phyloP scores from a whole-genome alignment of 345 rosid species.

The Eucalyptus regnans region DNA sequence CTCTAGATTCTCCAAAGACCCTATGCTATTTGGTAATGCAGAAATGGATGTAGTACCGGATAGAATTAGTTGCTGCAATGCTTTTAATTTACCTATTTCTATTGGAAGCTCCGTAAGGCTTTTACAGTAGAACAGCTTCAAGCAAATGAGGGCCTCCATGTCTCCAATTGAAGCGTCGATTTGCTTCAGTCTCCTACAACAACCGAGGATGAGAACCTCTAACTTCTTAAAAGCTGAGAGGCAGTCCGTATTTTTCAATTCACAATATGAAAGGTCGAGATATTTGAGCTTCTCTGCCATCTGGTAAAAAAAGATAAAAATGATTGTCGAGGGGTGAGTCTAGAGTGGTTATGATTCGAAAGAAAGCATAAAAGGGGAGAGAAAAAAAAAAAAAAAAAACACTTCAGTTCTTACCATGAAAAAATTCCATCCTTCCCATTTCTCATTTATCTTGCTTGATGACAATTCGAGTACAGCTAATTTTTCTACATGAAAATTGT shows the following conservation, averaged over 20 bases:
- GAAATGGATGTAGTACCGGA: rapidly evolving
- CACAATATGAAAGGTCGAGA: not conserved
- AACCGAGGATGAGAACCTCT: not conserved
- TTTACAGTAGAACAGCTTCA: rapidly evolving
- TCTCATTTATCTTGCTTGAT: rapidly evolving
- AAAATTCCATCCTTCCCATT: not conserved
- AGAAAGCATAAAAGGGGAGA: no score
- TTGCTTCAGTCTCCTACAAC: rapidly evolving
- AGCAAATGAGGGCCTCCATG: not conserved
- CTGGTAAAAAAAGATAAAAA: no score
- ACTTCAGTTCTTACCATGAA: no score
- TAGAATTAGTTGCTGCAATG: no score
- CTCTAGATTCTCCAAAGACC: not conserved
- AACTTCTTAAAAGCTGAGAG: not conserved
- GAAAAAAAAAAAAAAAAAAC: no score
- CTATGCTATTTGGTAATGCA: not conserved
- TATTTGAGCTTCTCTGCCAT: no score
- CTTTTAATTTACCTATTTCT: no score
- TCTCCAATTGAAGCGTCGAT: not conserved
- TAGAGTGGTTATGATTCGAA: no score
- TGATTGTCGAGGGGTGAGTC: no score
- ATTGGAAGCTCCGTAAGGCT: not conserved
- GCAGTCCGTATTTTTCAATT: not conserved
- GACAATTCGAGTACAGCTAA: not conserved
- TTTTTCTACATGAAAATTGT: no score